These are phyloP conservation scores for Podospora sp. DNA, from an alignment of 495 filamentous ascomycete genomes.

Conservation along the genomic window DNA sequence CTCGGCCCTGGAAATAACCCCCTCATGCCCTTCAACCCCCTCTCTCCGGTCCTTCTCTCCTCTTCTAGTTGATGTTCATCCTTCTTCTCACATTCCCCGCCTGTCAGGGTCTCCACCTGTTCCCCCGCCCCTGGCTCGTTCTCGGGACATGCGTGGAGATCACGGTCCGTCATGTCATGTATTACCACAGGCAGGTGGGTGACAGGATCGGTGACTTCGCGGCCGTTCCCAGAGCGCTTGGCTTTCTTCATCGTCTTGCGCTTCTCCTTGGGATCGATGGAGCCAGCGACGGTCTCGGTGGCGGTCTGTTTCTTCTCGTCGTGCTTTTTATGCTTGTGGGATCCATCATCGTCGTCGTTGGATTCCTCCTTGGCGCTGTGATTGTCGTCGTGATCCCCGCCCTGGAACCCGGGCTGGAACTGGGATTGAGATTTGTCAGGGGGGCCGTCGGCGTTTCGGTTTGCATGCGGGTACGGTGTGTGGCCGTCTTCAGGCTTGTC, in stretches of 20 bases:
- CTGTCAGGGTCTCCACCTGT: constrained; percentile 48
- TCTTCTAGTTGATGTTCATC: constrained; percentile 44
- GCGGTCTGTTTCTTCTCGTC: constrained; percentile 47
- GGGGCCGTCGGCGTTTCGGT: constrained; percentile 34
- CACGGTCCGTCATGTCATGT: constrained; percentile 64
- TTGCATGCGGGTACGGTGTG: constrained; percentile 47
- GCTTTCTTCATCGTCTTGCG: constrained; percentile 60
- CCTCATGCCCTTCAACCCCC: constrained; percentile 52
- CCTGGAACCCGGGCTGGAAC: not conserved
- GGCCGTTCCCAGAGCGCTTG: constrained; percentile 56
- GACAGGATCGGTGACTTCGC: constrained; percentile 72
- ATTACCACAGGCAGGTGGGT: constrained; percentile 67
- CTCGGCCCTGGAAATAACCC: constrained; percentile 66
- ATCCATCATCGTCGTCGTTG: constrained; percentile 18
- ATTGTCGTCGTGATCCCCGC: constrained; percentile 53
- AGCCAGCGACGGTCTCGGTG: constrained; percentile 51
- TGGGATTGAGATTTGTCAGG: not conserved
- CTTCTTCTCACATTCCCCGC: constrained; percentile 51
- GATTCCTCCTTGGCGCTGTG: constrained; percentile 16
- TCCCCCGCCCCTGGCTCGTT: constrained; percentile 53
- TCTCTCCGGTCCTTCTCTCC: constrained; percentile 53
- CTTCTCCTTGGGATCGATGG: constrained; percentile 58
- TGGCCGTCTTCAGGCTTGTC: constrained; percentile 35
- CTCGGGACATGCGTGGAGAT: constrained; percentile 57
- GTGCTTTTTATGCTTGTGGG: constrained; percentile 16